phyloP scores from a whole-genome alignment of 2,329 filamentous ascomycete genomes.

The Chaetomiaceae sp. region DNA sequence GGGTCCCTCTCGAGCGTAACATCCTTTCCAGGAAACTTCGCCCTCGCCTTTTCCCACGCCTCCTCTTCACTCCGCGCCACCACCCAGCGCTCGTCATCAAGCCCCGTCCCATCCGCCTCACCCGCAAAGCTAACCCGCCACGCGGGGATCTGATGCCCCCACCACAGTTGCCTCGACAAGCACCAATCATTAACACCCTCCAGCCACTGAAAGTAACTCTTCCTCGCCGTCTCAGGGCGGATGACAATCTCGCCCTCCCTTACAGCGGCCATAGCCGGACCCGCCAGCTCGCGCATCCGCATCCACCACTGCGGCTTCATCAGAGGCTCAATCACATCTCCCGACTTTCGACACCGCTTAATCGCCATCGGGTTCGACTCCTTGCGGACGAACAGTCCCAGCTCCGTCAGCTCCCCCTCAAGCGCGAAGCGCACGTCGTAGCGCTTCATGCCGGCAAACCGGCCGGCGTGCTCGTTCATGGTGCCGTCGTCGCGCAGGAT shows the following conservation, averaged over 20 bases:
- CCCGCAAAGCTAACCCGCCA: slow-evolving; percentile 81
- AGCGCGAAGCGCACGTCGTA: slow-evolving; percentile 88
- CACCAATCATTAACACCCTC: slow-evolving; percentile 89
- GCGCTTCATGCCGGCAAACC: slow-evolving; percentile 80
- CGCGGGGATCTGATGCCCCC: slow-evolving; percentile 90
- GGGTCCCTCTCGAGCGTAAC: slow-evolving; percentile 77
- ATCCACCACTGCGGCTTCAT: slow-evolving; percentile 99
- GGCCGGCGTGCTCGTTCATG: slow-evolving; percentile 82
- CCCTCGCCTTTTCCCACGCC: slow-evolving; percentile 71
- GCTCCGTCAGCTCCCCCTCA: slow-evolving; percentile 75
- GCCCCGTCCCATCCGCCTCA: slow-evolving; percentile 26
- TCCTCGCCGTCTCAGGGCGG: slow-evolving; percentile 72
- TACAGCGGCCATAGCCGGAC: slow-evolving; percentile 70
- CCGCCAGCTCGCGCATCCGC: slow-evolving; percentile 77
- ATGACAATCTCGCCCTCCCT: slow-evolving; percentile 80
- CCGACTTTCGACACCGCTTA: slow-evolving; percentile 80
- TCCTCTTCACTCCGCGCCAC: slow-evolving; percentile 73
- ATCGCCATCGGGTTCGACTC: slow-evolving; percentile 94
- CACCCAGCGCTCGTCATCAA: slow-evolving; percentile 65
- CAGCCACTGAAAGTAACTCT: slow-evolving; percentile 85
- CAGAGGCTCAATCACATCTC: slow-evolving; percentile 89
- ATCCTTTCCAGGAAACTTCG: slow-evolving; percentile 72
- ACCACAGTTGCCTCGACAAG: slow-evolving; percentile 89
- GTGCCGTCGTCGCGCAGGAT: slow-evolving; percentile 87
- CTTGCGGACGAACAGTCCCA: slow-evolving; percentile 86